A percentile compares a stretch with the other conserved stretches of the same genome.
These are phyloP conservation scores for Marchantia polymorpha DNA, from an alignment of 225 moss, liverwort and hornwort species.

Conservation along the genomic window DNA sequence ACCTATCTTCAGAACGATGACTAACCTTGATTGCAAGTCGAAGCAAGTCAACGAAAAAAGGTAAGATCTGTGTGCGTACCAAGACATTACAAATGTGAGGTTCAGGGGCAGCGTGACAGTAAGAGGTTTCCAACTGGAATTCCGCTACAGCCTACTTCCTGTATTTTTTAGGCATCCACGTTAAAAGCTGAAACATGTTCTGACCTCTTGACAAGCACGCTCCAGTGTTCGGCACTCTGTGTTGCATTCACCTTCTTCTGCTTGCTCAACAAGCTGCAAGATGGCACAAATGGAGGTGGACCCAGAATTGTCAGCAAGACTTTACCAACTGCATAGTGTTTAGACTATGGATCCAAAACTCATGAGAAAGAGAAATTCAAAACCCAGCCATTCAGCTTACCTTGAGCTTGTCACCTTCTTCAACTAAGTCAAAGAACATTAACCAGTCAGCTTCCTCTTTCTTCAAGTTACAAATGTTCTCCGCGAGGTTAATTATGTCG, in stretches of 20 bases:
- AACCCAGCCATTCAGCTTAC: constrained; percentile 25
- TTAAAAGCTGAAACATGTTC: not conserved
- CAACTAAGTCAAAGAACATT: constrained; percentile 82
- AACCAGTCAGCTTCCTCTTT: constrained; percentile 90
- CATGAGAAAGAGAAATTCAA: not conserved
- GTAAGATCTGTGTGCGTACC: not conserved
- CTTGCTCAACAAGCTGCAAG: constrained; percentile 71
- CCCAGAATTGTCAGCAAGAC: not conserved
- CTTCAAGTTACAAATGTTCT: constrained; percentile 89
- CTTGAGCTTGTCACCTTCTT: constrained; percentile 64
- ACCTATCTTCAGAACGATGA: not conserved
- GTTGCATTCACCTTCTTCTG: constrained; percentile 77
- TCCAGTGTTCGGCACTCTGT: constrained; percentile 86
- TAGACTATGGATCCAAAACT: too few species aligned
- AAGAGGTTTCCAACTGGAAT: too few species aligned
- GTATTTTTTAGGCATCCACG: not conserved
- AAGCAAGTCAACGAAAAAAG: not conserved
- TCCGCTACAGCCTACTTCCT: too few species aligned
- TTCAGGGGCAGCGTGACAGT: not conserved
- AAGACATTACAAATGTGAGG: not conserved
- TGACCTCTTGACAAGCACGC: constrained; percentile 83
- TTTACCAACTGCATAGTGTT: too few species aligned
- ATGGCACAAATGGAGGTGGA: not conserved
- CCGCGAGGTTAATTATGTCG: constrained; percentile 61
- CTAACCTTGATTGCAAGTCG: not conserved